Evolutionary conservation across 108 stramenopile genomes (phyloP), one percentile per base, ranked within the genome.

Genomic region (Epithemia pelagica): DNA sequence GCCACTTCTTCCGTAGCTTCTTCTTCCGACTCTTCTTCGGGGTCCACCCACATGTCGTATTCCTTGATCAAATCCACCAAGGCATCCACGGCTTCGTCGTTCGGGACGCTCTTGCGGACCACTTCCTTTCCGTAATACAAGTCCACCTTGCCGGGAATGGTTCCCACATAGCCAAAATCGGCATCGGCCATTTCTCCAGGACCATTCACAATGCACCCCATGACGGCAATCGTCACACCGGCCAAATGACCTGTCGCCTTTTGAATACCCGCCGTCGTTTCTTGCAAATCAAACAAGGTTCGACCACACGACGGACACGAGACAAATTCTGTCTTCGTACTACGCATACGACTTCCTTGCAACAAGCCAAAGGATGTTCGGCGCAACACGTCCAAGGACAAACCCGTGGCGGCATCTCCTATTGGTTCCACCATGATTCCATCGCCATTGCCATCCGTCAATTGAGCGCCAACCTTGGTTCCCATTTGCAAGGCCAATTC

Each of bases 181-280:
- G 97, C 97, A 76, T 97, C 97, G 2, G 97, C 97, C 97, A 97
- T 97, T 74, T 97, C 97, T 52, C 97, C 97, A 18, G 95, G 95
- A 57, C 97, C 97, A 72, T 97, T 97, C 46, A 97, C 97, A 55
- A 97, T 97, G 86, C 97, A 97, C 32, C 97, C 97, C 97, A 97
- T 97, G 55, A 97, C 91, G n/a, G 97, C 97, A 70, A 97, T 89
- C 5, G 95, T 90, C 22, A 97, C 97, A 10, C 97, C 97, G 30
- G 97, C 95, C 68, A 97, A 80, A 68, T 97, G 97, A 23, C 96
- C 97, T 5, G 97, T 97, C 5, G 88, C 86, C 24, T 91, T 90
- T 67, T 78, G 68, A 60, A 97, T 97, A 65, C 80, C 68, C 37
- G 92, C 95, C 0, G 97, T 97, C 19, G 95, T 95, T 78, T 96